A percentile compares a stretch with the other conserved stretches of the same genome.
These are phyloP conservation scores for Lantana camara DNA, from an alignment of 257 asterid species.

Conservation along the genomic window DNA sequence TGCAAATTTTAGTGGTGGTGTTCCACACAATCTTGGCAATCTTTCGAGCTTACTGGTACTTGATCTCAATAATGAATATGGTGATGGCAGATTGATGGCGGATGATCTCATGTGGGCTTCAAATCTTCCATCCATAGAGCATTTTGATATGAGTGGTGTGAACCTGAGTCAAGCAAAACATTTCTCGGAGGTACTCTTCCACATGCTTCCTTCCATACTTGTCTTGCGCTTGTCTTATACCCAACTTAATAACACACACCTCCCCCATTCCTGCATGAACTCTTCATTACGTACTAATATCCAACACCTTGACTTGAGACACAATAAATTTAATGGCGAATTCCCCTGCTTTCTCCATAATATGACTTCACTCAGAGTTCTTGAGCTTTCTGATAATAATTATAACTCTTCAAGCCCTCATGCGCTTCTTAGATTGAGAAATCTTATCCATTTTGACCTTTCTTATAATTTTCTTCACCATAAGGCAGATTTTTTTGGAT, in stretches of 20 bases:
- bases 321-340: background rate
- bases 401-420: background rate
- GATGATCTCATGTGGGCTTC: conserved; percentile 4
- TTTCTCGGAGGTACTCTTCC: background rate
- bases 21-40: background rate
- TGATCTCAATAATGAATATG: background rate
- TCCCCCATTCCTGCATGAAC: background rate
- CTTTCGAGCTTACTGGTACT: background rate
- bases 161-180: background rate
- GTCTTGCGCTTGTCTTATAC: background rate
- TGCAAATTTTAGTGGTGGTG: background rate
- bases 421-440: background rate
- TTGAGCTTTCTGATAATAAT: background rate
- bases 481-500: background rate
- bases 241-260: conserved; percentile 3
- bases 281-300: background rate
- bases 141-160: background rate
- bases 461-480: background rate
- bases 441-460: conserved; percentile 1
- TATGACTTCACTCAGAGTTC: conserved; percentile 2
- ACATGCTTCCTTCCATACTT: background rate
- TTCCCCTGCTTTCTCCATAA: background rate
- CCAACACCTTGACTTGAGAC: background rate
- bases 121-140: background rate
- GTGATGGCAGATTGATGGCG: no score